Conservation (phyloP, 306 rosid species). For the Vigna unguiculata region DNA sequence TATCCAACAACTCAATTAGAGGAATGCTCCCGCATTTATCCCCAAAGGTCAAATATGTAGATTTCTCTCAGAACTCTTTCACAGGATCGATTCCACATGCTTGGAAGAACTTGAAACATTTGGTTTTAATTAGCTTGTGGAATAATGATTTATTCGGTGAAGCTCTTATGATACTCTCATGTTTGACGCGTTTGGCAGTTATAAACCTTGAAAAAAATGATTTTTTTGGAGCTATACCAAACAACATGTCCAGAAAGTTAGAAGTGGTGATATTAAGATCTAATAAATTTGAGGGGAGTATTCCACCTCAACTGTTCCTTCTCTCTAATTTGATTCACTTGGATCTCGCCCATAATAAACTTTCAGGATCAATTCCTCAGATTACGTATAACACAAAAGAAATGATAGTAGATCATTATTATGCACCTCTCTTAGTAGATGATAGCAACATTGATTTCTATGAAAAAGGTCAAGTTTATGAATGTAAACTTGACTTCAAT, state of each 20-base stretch:
- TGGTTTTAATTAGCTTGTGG: background rate
- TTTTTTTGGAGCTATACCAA: slow-evolving; percentile 26
- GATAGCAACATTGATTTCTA: background rate
- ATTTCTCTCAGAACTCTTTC: background rate
- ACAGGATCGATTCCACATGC: slow-evolving; percentile 22
- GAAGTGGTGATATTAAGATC: background rate
- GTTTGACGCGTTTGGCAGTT: background rate
- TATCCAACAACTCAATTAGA: slow-evolving; percentile 22
- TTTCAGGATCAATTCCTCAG: background rate
- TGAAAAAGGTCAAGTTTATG: background rate
- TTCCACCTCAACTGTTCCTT: background rate
- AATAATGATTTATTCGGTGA: slow-evolving; percentile 11
- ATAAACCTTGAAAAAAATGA: background rate
- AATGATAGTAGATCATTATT: background rate
- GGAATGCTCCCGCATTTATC: slow-evolving; percentile 24
- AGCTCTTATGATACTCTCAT: background rate
- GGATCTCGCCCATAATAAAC: slow-evolving; percentile 29
- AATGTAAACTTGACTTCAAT: fast-evolving
- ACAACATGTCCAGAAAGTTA: background rate
- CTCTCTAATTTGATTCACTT: background rate
- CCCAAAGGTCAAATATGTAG: background rate
- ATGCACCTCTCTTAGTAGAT: fast-evolving
- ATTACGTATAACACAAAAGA: background rate
- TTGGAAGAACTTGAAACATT: background rate
- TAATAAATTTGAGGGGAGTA: background rate